phyloP scores from a whole-genome alignment of 2,329 filamentous ascomycete genomes.

The Mycogone perniciosa region DNA sequence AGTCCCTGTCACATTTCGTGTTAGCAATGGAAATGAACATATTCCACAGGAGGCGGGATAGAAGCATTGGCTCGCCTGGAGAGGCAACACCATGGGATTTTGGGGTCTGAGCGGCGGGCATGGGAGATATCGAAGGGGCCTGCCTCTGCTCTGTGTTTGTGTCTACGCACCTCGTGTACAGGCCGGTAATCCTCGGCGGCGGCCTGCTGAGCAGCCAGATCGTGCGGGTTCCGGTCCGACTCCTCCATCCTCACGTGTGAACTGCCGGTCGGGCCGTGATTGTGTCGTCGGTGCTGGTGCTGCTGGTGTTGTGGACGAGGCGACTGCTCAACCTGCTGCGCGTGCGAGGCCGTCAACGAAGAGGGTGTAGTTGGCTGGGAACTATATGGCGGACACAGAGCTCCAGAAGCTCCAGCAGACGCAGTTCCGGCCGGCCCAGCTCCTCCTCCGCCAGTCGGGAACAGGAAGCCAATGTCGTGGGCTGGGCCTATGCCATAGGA shows the following conservation, averaged over 20 bases:
- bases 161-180: conserved; percentile 43
- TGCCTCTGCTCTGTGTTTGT: neutral
- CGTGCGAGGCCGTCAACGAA: conserved; percentile 1
- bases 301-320: neutral
- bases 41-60: neutral
- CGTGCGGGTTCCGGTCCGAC: conserved; percentile 29
- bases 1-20: conserved; percentile 57
- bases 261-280: conserved; percentile 16
- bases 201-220: conserved; percentile 53
- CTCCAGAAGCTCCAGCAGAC: neutral
- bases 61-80: neutral
- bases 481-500: conserved; percentile 33
- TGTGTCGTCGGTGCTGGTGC: conserved; percentile 13
- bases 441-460: conserved; percentile 12
- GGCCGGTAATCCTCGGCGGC: conserved; percentile 55
- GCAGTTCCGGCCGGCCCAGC: conserved; percentile 2
- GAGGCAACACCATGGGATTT: neutral
- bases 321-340: neutral
- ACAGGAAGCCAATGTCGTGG: conserved; percentile 17
- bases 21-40: neutral
- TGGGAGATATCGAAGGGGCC: neutral
- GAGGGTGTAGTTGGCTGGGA: neutral
- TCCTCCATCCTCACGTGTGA: conserved; percentile 28
- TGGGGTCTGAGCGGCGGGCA: too few relatives aligned
- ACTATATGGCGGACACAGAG: conserved; percentile 3